Conservation (phyloP, 1,139 yeast species). For the Saccharomyces hybrid region DNA sequence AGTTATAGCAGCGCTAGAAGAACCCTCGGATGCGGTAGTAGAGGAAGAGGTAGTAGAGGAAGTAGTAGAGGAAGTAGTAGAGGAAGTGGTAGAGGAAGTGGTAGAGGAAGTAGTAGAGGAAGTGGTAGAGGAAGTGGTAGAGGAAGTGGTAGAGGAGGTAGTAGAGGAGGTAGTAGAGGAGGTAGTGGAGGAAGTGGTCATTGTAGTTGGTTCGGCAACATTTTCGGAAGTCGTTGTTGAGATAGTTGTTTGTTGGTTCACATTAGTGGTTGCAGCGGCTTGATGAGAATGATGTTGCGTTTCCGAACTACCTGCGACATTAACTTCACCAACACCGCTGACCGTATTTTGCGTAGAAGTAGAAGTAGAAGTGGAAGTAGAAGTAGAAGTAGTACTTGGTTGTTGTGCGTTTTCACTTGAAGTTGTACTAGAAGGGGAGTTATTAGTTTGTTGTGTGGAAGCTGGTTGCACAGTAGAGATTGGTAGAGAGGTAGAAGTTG, state of each 20-base stretch:
- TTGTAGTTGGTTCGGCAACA: conserved; percentile 9
- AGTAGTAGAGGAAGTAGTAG: conserved; percentile 13
- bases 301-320: not conserved
- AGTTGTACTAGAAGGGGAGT: not conserved
- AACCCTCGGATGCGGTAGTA: conserved; percentile 5
- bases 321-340: not conserved
- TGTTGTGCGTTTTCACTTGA: not conserved
- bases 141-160: conserved; percentile 9
- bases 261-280: conserved; percentile 5
- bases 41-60: conserved; percentile 16
- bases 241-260: conserved; percentile 1
- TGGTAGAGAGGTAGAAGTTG: conserved; percentile 12
- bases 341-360: not conserved
- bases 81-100: conserved; percentile 8
- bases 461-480: conserved; percentile 12
- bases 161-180: conserved; percentile 9
- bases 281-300: conserved; percentile 1
- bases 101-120: conserved; percentile 11
- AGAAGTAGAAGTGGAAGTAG: conserved; percentile 8
- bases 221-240: conserved; percentile 11
- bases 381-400: conserved; percentile 1
- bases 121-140: conserved; percentile 9
- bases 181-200: conserved; percentile 3
- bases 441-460: conserved; percentile 3
- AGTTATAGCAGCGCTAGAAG: conserved; percentile 23